phyloP scores from a whole-genome alignment of 129 eudicot genomes.

The Tagetes erecta region DNA sequence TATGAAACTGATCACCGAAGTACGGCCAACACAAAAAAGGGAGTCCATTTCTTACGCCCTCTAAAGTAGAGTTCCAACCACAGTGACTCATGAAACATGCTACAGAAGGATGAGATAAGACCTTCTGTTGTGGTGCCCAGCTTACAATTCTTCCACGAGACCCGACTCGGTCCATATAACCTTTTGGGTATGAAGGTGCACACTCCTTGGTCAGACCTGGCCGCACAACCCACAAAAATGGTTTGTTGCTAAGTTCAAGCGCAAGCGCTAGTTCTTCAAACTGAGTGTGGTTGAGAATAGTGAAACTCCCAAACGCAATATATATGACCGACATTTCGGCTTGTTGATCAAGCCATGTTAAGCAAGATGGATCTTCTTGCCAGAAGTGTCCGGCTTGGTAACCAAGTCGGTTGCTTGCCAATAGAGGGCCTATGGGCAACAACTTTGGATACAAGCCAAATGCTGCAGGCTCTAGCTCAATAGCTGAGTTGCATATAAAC shows the following conservation, averaged over 20 bases:
- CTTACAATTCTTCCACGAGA: conserved; percentile 43
- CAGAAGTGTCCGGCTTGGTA: conserved; percentile 41
- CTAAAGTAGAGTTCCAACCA: conserved; percentile 71
- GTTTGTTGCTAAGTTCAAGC: conserved; percentile 47
- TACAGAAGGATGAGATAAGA: conserved; percentile 53
- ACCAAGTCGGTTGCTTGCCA: conserved; percentile 48
- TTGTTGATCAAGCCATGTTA: conserved; percentile 62
- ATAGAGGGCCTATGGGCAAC: conserved; percentile 49
- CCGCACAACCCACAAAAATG: conserved; percentile 65
- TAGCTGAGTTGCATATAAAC: conserved; percentile 50
- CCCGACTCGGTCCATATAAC: conserved; percentile 37
- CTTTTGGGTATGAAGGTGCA: conserved; percentile 28
- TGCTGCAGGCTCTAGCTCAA: conserved; percentile 47
- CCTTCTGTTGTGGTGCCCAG: conserved; percentile 70
- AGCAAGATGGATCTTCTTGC: conserved; percentile 54
- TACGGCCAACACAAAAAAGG: conserved; percentile 78
- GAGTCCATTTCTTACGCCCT: conserved; percentile 52
- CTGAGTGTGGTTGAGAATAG: conserved; percentile 40
- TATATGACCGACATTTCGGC: conserved; percentile 44
- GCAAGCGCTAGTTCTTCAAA: conserved; percentile 58
- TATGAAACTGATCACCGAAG: conserved; percentile 55
- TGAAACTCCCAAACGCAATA: conserved; percentile 59
- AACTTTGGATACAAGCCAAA: conserved; percentile 26
- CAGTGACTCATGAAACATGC: conserved; percentile 63
- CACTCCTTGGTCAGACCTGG: conserved; percentile 31